Evolutionary conservation across 1,139 yeast genomes (phyloP).

Genomic region (Kodamaea sp.): DNA sequence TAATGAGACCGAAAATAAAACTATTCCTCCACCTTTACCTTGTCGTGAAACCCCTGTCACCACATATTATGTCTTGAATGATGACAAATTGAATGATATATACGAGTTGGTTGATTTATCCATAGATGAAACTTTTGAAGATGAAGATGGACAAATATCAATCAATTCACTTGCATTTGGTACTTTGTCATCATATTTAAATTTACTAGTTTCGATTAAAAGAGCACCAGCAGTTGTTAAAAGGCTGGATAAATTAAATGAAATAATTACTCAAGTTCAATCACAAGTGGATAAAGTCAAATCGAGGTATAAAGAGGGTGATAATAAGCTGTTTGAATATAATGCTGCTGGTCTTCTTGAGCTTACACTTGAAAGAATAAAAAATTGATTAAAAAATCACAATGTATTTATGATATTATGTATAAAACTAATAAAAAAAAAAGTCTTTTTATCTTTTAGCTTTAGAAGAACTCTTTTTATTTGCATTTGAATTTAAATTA

Average conservation of each 20-base stretch:
- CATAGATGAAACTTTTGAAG: conserved; percentile 29
- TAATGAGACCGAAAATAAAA: conserved; percentile 2
- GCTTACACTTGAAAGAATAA: conserved; percentile 39
- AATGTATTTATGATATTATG: neutral
- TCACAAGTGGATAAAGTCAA: conserved; percentile 16
- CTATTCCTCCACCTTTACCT: conserved; percentile 22
- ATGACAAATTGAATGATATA: conserved; percentile 36
- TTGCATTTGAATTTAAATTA: conserved; percentile 9
- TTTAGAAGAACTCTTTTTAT: conserved; percentile 19
- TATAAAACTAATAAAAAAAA: neutral
- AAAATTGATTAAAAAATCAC: conserved; percentile 1
- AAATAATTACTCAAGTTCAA: conserved; percentile 17
- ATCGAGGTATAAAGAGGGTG: conserved; percentile 11
- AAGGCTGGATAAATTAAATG: conserved; percentile 20
- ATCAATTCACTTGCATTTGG: conserved; percentile 33
- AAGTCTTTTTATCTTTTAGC: conserved; percentile 15
- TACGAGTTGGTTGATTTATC: conserved; percentile 34
- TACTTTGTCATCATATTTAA: conserved; percentile 51
- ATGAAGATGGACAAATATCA: conserved; percentile 6
- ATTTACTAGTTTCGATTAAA: conserved; percentile 48
- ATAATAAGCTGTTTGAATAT: conserved; percentile 20
- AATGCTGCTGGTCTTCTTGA: conserved; percentile 39
- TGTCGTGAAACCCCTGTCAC: conserved; percentile 10
- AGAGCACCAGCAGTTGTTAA: conserved; percentile 17
- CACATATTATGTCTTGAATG: conserved; percentile 38